phyloP scores from a whole-genome alignment of 495 filamentous ascomycete genomes.

The Arthonia radiata region DNA sequence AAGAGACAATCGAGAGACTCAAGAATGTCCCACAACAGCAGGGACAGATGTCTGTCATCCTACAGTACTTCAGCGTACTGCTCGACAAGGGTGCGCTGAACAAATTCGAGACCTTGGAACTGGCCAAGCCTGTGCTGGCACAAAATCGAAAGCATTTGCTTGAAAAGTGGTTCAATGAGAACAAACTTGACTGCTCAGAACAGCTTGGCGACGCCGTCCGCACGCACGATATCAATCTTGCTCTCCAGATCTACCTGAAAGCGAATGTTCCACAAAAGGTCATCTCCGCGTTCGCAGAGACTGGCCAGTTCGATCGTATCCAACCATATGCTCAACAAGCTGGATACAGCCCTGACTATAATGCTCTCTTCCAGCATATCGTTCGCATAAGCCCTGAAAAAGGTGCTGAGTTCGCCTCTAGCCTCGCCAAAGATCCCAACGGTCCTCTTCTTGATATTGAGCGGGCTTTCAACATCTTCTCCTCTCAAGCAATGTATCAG shows the following conservation, averaged over 20 bases:
- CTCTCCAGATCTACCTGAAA: constrained; percentile 62
- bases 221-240: constrained; percentile 64
- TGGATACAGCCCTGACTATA: constrained; percentile 80
- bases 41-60: constrained; percentile 68
- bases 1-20: constrained; percentile 83
- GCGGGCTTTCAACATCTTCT: constrained; percentile 89
- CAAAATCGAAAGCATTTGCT: constrained; percentile 88
- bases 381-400: constrained; percentile 82
- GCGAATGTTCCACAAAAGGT: constrained; percentile 64
- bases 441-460: constrained; percentile 79
- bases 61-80: constrained; percentile 95
- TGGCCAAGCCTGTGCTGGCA: constrained; percentile 72
- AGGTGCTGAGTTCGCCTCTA: constrained; percentile 75
- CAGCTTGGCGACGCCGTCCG: constrained; percentile 87
- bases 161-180: constrained; percentile 91
- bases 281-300: constrained; percentile 58
- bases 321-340: constrained; percentile 62
- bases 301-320: constrained; percentile 89
- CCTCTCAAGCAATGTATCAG: constrained; percentile 91
- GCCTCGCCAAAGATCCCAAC: constrained; percentile 61
- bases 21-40: constrained; percentile 54
- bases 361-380: constrained; percentile 72
- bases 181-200: constrained; percentile 86
- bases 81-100: constrained; percentile 88
- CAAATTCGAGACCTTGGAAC: constrained; percentile 75